Base-by-base conservation (phyloP, 1,284 basidiomycete species). In the Trichosporon sp. region DNA sequence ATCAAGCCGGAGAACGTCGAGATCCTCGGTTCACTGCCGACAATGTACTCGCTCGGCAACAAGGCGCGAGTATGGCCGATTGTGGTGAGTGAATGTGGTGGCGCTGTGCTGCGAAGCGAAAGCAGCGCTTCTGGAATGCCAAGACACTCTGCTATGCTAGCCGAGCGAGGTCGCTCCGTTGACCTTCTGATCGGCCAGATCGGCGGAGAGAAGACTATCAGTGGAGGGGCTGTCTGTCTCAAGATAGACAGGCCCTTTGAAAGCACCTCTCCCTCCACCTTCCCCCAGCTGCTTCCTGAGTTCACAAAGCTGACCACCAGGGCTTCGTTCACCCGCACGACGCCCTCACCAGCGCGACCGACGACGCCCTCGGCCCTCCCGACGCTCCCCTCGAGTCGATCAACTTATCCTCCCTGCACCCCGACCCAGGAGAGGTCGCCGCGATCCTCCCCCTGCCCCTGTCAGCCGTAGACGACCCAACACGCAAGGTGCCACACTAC, bases 41-140 rank as follows among this genome's bases (percentile, higher is more conserved):
- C 74, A 32, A 72, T 77, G 62, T 79, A 79, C 63, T 71, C 69
- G 25, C 64, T 79, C 6, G 77, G 77, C 14, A 79, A 79, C 64
- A 63, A 65, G 29, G 59, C 75, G 23, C 67, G 77, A 4, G 77
- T 79, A 31, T 79, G 77, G 77, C 74, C 77, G 14, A 64, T 79
- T 33, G 70, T 78, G 0, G 77, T 78, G 62, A 66, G 73, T 71
- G 10, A 3, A 36, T 25, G 21, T 14, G 56, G 32, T 14, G 33
- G 33, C 7, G 33, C 33, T 34, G 33, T n/a, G n/a, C n/a, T n/a
- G n/a, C n/a, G n/a, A n/a, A n/a, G n/a, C n/a, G n/a, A n/a, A n/a
- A n/a, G n/a, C n/a, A n/a, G n/a, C n/a, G n/a, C n/a, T n/a, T n/a
- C n/a, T n/a, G n/a, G n/a, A n/a, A n/a, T n/a, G n/a, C n/a, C n/a